A percentile compares a stretch with the other conserved stretches of the same genome.
Conservation (phyloP, 2,329 filamentous ascomycete genomes). For the Cercospora brassicicola region DNA sequence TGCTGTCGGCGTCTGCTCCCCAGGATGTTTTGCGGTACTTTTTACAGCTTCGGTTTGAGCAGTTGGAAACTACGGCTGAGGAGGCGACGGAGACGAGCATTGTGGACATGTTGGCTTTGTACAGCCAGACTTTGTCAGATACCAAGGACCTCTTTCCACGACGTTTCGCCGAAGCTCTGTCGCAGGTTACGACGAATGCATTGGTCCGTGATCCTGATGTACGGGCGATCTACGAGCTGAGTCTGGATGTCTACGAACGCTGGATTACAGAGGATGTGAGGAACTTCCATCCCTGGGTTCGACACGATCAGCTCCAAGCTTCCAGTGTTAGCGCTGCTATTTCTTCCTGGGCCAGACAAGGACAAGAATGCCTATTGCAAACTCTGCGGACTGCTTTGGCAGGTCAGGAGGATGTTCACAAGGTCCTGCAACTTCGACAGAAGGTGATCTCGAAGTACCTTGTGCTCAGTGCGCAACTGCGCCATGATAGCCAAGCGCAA, state of each 20-base stretch:
- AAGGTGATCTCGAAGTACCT: slow-evolving; percentile 34
- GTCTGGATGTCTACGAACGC: slow-evolving; percentile 72
- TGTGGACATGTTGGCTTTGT: slow-evolving; percentile 67
- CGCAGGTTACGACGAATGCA: slow-evolving; percentile 66
- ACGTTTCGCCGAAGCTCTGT: slow-evolving; percentile 68
- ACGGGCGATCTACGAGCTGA: slow-evolving; percentile 65
- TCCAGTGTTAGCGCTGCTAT: slow-evolving; percentile 44
- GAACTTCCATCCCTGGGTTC: slow-evolving; percentile 83
- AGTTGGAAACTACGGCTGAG: slow-evolving; percentile 65
- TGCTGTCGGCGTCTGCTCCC: slow-evolving; percentile 76
- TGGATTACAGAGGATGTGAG: slow-evolving; percentile 83
- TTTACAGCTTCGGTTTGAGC: slow-evolving; percentile 68
- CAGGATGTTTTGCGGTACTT: slow-evolving; percentile 79
- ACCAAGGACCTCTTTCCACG: slow-evolving; percentile 74
- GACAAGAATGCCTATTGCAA: slow-evolving; percentile 39
- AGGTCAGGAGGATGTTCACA: slow-evolving; percentile 23
- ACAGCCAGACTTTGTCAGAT: slow-evolving; percentile 73
- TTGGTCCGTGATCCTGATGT: slow-evolving; percentile 72
- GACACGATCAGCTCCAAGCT: slow-evolving; percentile 66
- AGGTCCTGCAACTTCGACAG: slow-evolving; percentile 30
- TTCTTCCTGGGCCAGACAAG: slow-evolving; percentile 69
- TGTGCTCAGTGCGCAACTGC: slow-evolving; percentile 27
- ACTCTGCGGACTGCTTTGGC: slow-evolving; percentile 26
- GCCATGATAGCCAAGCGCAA: slow-evolving; percentile 19
- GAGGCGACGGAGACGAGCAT: slow-evolving; percentile 53